Evolutionary conservation across 352 stramenopile species (phyloP), one percentile per base, ranked within the genome.

Genomic region (Blastocystis sp.): DNA sequence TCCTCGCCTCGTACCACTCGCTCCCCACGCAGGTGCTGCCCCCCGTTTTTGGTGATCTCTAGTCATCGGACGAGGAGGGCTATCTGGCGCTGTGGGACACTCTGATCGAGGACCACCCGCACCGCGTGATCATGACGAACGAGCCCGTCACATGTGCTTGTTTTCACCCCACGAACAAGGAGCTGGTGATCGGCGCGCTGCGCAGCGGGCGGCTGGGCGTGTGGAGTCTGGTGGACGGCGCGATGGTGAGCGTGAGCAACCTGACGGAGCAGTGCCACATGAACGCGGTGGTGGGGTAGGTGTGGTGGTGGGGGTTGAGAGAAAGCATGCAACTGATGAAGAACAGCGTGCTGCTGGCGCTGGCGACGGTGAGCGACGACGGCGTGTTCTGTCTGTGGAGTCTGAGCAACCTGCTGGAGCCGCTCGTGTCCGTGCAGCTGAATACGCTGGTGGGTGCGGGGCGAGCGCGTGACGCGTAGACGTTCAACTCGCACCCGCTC

Each of bases 341-440:
- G 33, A 39, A 50, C 4, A 24, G 51, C 19, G 2, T 63, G 59
- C 16, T 69, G 13, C 50, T 24, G 16, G 50, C 50, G 21, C 21
- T 85, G 24, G 50, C 66, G 0, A 26, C 41, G 21, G 61, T 85
- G 21, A 37, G 35, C n/a, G 4, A 29, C 3, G 74, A 85, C 31
- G 74, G 74, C 4, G 74, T 85, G 35, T 41, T 85, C 26, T 67
- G 74, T 9, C 16, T 85, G 33, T 85, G 74, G 74, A 69, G 60
- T 31, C 60, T 9, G 1, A 37, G 21, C 35, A 13, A 50, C 6
- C n/a, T 85, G 10, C 12, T 45, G 21, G 51, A 69, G 37, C 74
- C 74, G 4, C 3, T 85, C 4, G 29, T 69, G 2, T 39, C 74
- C 9, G 37, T 50, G 59, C 31, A 85, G 24, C 50, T 85, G 21